Percentiles rank a stretch among this genome's conserved stretches.
Conservation (phyloP, 2,329 filamentous ascomycete species). For the Aureobasidium pullulans region DNA sequence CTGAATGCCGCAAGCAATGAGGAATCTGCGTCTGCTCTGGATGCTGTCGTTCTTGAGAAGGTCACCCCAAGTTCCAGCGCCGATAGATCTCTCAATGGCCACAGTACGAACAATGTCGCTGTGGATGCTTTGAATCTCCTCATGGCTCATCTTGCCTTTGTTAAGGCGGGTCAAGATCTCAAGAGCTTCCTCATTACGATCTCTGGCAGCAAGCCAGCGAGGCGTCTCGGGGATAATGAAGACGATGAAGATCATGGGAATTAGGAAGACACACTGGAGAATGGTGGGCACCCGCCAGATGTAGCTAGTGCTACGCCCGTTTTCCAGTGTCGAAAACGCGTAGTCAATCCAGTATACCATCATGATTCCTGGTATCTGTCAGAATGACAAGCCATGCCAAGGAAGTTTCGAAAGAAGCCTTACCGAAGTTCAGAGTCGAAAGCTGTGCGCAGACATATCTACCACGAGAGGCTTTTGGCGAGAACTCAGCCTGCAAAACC, state of each 20-base stretch:
- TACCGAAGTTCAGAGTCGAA: conserved; percentile 40
- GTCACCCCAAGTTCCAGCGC: conserved; percentile 29
- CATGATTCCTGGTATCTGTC: conserved; percentile 24
- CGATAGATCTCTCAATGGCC: conserved; percentile 24
- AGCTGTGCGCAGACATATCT: conserved; percentile 41
- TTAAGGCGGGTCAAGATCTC: conserved; percentile 44
- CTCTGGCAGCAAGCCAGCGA: conserved; percentile 50
- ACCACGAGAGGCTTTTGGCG: conserved; percentile 25
- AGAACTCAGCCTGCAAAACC: conserved; percentile 38
- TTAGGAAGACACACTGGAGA: conserved; percentile 35
- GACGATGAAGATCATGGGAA: conserved; percentile 35
- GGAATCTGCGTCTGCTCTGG: conserved; percentile 22
- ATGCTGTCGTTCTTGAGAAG: conserved; percentile 24
- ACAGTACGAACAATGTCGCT: conserved; percentile 24
- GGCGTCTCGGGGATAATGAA: conserved; percentile 50
- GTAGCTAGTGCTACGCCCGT: conserved; percentile 23
- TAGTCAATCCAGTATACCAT: conserved; percentile 43
- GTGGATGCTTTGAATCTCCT: conserved; percentile 21
- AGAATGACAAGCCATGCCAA: background rate
- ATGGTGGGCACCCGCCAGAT: conserved; percentile 38
- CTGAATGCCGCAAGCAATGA: conserved; percentile 25
- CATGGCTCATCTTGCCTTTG: conserved; percentile 21
- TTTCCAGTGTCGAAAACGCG: conserved; percentile 28
- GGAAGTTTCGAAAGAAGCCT: conserved; percentile 12
- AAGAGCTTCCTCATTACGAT: conserved; percentile 50